Percentiles rank a stretch among this genome's conserved stretches.
phyloP scores from a whole-genome alignment of 768 basidiomycete genomes.

The Strobilomyces confusus region DNA sequence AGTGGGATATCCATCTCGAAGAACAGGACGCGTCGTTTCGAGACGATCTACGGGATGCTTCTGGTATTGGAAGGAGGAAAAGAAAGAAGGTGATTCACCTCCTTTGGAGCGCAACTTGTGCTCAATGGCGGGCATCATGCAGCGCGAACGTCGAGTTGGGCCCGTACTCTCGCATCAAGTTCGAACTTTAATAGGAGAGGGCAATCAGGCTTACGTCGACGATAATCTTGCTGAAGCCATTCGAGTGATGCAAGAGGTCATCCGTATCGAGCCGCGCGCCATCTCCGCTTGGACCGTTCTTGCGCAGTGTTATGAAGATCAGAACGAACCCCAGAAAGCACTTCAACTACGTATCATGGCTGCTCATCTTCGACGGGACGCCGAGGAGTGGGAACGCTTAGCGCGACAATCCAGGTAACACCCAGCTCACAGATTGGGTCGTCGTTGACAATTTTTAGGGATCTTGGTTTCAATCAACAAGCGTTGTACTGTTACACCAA shows the following conservation, averaged over 20 bases:
- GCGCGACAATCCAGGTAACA: slow-evolving; percentile 68
- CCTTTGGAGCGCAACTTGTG: not conserved
- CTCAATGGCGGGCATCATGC: not conserved
- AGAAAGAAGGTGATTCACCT: slow-evolving; percentile 40
- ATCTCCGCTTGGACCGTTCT: slow-evolving; percentile 76
- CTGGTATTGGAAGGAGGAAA: slow-evolving; percentile 58
- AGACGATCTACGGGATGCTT: slow-evolving; percentile 60
- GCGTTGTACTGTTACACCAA: slow-evolving; percentile 91
- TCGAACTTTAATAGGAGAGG: slow-evolving; percentile 58
- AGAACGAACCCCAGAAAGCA: slow-evolving; percentile 14
- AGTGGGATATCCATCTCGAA: slow-evolving; percentile 30
- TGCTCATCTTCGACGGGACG: slow-evolving; percentile 79
- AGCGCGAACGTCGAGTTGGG: slow-evolving; percentile 14
- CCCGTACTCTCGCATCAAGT: slow-evolving; percentile 17
- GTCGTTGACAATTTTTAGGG: slow-evolving; percentile 53
- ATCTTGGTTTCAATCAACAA: slow-evolving; percentile 73
- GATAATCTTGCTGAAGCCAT: slow-evolving; percentile 64
- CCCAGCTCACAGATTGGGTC: slow-evolving; percentile 39
- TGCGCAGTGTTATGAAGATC: slow-evolving; percentile 16
- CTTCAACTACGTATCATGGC: slow-evolving; percentile 15
- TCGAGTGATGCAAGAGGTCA: slow-evolving; percentile 84
- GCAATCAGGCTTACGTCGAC: slow-evolving; percentile 83
- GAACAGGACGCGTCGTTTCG: slow-evolving; percentile 70
- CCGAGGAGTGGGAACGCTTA: slow-evolving; percentile 84
- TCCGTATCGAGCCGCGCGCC: slow-evolving; percentile 88